A percentile compares a stretch with the other conserved stretches of the same genome.
Evolutionary conservation across 2,329 filamentous ascomycete genomes (phyloP).

Genomic region (Metarhizium guizhouense): DNA sequence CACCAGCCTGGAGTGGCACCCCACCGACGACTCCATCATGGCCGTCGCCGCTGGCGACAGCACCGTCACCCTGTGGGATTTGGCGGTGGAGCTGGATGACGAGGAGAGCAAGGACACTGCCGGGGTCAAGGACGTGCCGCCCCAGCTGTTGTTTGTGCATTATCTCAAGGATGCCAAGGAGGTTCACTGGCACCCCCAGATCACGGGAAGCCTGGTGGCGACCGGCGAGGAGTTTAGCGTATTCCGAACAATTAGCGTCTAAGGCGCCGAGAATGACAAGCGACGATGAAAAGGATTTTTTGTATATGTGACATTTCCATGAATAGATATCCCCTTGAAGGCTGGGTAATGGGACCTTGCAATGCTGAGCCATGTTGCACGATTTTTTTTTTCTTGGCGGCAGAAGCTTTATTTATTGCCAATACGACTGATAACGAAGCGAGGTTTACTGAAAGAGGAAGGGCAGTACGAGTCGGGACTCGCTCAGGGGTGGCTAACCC

Average conservation of each 20-base stretch:
- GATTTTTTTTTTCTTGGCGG: too few species aligned
- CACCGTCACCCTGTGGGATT: constrained; percentile 91
- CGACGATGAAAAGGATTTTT: not conserved
- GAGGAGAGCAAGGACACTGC: constrained; percentile 90
- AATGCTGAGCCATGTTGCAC: not conserved
- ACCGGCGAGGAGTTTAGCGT: constrained; percentile 87
- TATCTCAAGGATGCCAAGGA: constrained; percentile 95
- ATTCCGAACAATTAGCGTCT: constrained; percentile 78
- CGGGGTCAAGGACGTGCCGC: constrained; percentile 81
- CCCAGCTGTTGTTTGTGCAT: constrained; percentile 92
- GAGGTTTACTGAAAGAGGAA: not conserved
- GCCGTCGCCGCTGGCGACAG: constrained; percentile 88
- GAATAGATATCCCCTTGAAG: not conserved
- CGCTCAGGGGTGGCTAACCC: too few species aligned
- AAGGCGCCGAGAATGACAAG: constrained; percentile 13
- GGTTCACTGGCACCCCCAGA: constrained; percentile 94
- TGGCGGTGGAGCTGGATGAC: constrained; percentile 92
- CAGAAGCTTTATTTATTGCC: too few species aligned
- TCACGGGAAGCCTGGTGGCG: constrained; percentile 79
- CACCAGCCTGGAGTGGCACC: constrained; percentile 94
- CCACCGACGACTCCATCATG: constrained; percentile 91
- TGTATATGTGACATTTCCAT: constrained; percentile 4
- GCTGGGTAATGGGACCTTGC: not conserved
- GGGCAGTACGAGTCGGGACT: too few species aligned
- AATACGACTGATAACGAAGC: not conserved